Evolutionary conservation across 352 stramenopile species (phyloP).

Genomic region (Phytophthora multivora): DNA sequence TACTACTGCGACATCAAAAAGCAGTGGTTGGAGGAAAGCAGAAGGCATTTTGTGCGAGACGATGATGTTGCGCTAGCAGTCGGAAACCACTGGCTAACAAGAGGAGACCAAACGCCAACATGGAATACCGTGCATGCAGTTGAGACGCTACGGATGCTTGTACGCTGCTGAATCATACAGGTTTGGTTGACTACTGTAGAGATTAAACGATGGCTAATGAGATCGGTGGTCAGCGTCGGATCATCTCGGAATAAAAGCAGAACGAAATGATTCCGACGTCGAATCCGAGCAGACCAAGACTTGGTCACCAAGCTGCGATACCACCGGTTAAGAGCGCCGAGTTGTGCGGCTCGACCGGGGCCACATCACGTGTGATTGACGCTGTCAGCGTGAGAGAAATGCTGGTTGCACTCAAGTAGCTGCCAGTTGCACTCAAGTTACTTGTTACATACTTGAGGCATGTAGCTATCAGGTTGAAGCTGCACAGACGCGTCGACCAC

Average conservation of each 20-base stretch:
- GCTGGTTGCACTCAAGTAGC: neutral
- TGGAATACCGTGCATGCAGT: neutral
- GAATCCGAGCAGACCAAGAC: no score
- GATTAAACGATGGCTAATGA: neutral
- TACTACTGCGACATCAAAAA: neutral
- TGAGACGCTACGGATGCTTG: neutral
- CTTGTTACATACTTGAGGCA: no score
- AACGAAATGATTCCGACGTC: neutral
- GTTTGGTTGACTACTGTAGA: neutral
- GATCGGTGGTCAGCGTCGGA: neutral
- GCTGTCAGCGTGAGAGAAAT: conserved; percentile 18
- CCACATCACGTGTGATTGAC: neutral
- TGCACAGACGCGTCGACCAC: neutral
- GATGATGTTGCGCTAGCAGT: neutral
- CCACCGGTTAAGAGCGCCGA: neutral
- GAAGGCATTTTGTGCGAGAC: neutral
- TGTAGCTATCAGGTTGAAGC: conserved; percentile 12
- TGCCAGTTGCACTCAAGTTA: neutral
- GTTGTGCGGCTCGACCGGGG: neutral
- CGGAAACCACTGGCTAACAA: no score
- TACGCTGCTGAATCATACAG: neutral
- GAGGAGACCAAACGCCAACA: no score
- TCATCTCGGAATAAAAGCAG: no score
- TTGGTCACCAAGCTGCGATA: neutral
- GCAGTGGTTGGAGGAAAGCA: neutral